Evolutionary conservation across 2,329 filamentous ascomycete genomes (phyloP).

Genomic region (Fusarium graminum): DNA sequence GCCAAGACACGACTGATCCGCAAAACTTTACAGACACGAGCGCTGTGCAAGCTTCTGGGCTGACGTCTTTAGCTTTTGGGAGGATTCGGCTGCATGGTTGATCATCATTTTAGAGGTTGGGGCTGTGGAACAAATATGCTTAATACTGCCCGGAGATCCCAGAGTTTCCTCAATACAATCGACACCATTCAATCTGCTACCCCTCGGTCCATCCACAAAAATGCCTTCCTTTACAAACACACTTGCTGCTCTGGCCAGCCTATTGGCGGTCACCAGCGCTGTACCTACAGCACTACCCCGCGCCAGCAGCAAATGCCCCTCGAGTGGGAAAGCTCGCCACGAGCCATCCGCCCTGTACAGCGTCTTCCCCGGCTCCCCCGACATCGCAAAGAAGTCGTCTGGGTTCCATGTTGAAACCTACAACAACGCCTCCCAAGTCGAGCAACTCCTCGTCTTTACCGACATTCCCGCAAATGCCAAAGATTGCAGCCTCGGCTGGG

Average conservation of each 20-base stretch:
- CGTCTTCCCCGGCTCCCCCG: constrained; percentile 37
- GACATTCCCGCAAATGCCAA: constrained; percentile 50
- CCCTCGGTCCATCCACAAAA: not conserved
- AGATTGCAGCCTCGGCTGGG: constrained; percentile 51
- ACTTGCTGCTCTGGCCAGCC: constrained; percentile 22
- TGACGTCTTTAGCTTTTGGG: constrained; percentile 2
- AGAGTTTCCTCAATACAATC: not conserved
- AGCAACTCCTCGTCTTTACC: constrained; percentile 53
- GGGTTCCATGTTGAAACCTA: constrained; percentile 46
- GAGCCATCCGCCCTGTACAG: constrained; percentile 34
- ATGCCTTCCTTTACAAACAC: constrained; percentile 28
- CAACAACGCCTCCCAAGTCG: constrained; percentile 43
- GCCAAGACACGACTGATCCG: constrained; percentile 28
- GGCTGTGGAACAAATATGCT: constrained; percentile 22
- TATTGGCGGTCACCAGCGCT: constrained; percentile 27
- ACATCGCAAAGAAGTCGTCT: constrained; percentile 26
- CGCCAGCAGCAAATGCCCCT: constrained; percentile 23
- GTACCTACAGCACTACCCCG: constrained; percentile 26
- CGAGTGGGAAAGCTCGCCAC: constrained; percentile 8
- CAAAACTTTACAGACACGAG: constrained; percentile 13
- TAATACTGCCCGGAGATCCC: constrained; percentile 2
- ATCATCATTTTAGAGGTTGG: constrained; percentile 33
- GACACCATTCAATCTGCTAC: not conserved
- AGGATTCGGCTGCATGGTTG: constrained; percentile 22
- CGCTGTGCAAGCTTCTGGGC: constrained; percentile 7